Base-by-base conservation (phyloP, 139 green algal genomes). In the Spirogloea muscicola region DNA sequence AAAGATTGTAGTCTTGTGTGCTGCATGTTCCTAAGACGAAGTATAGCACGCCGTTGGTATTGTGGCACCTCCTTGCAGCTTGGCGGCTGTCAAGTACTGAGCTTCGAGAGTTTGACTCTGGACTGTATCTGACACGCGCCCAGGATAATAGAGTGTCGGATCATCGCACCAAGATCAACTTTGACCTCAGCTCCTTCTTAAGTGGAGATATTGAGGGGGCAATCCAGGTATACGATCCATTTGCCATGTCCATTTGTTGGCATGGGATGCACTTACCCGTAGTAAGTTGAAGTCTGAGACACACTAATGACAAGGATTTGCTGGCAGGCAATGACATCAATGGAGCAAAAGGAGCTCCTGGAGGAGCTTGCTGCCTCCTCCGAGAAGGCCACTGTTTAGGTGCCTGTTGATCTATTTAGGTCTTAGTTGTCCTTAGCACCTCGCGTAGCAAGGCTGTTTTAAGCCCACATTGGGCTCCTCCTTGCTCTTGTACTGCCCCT, bases 81-180 rank as follows among this genome's bases (percentile, higher is more conserved):
- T n/a, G n/a, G n/a, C n/a, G n/a, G n/a, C n/a, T n/a, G n/a, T n/a
- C n/a, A n/a, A n/a, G n/a, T n/a, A n/a, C n/a, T n/a, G n/a, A n/a
- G n/a, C n/a, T n/a, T n/a, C n/a, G n/a, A n/a, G n/a, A n/a, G n/a
- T n/a, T n/a, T n/a, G n/a, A n/a, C n/a, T n/a, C n/a, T n/a, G n/a
- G n/a, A n/a, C n/a, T n/a, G n/a, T n/a, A n/a, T n/a, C n/a, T n/a
- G n/a, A n/a, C n/a, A n/a, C n/a, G n/a, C n/a, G n/a, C 58, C 36
- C 74, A 82, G 74, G 94, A 98, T 80, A 91, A 77, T 42, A 86
- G 94, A 31, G 87, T 96, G 68, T 92, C 83, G 55, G 94, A 99
- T 76, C 94, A 99, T 84, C 88, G 94, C 44, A 79, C 91, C 21
- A 97, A 97, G 78, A 58, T 85, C n/a, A 99, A 99, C 84, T 98